These are phyloP conservation scores for Eucalyptus urophylla DNA, from an alignment of 345 rosid species.

Conservation along the genomic window DNA sequence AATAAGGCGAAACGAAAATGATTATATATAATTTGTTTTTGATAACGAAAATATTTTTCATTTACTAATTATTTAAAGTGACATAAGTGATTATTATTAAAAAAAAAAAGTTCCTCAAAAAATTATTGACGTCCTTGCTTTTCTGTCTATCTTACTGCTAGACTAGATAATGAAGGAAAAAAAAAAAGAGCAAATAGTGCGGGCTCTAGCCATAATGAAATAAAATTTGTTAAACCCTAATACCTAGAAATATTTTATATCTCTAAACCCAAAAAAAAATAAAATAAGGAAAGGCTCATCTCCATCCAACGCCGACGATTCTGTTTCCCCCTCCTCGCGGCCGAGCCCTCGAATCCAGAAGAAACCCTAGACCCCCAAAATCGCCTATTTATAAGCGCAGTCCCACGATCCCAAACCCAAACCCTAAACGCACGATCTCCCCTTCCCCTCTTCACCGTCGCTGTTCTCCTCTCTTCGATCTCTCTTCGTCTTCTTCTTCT, in stretches of 20 bases:
- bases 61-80: rapidly evolving
- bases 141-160: rapidly evolving
- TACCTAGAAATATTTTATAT: neutral
- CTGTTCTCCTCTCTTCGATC: too few species aligned
- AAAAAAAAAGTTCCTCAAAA: too few species aligned
- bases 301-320: neutral
- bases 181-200: too few species aligned
- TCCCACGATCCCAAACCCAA: neutral
- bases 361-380: neutral
- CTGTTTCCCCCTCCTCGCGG: neutral
- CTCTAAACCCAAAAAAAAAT: neutral
- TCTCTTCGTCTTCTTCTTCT: neutral
- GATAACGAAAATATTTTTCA: neutral
- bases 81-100: rapidly evolving
- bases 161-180: too few species aligned
- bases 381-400: neutral
- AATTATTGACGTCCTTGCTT: neutral
- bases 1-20: rapidly evolving
- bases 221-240: neutral
- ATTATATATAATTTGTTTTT: rapidly evolving
- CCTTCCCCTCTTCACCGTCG: rapidly evolving
- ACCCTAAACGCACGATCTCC: neutral
- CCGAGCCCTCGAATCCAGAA: neutral
- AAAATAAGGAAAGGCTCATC: neutral
- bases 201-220: neutral